These are phyloP conservation scores for Torulaspora indica DNA, from an alignment of 805 yeast species.

Conservation along the genomic window DNA sequence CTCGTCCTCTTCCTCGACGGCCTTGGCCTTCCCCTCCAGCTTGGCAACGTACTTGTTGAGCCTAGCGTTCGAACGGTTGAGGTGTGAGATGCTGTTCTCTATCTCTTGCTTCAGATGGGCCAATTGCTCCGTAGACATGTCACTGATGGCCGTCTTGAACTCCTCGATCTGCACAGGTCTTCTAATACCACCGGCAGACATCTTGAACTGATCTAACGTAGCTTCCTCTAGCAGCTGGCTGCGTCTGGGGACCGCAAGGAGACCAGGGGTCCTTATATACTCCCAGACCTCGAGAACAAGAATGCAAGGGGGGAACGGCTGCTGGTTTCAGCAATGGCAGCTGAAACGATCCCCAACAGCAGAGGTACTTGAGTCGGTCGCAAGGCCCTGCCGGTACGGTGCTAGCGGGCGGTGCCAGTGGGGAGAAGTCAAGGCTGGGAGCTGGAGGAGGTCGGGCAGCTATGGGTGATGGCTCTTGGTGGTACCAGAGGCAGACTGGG, in stretches of 20 bases:
- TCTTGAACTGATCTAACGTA: constrained; percentile 11
- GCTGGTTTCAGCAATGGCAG: background rate
- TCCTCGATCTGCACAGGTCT: constrained; percentile 44
- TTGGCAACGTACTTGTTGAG: constrained; percentile 43
- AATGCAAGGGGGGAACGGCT: background rate
- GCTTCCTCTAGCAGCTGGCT: no score
- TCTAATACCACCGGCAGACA: constrained; percentile 29
- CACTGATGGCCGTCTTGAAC: constrained; percentile 49
- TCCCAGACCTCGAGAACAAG: constrained; percentile 1
- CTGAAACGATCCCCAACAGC: background rate
- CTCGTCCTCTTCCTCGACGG: constrained; percentile 25
- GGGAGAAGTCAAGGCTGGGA: no score
- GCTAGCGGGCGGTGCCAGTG: no score
- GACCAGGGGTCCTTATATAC: constrained; percentile 3
- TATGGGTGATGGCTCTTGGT: no score
- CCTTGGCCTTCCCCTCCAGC: constrained; percentile 22
- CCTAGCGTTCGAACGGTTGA: constrained; percentile 49
- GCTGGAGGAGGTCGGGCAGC: no score
- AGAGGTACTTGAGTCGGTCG: background rate
- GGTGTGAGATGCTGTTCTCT: constrained; percentile 42
- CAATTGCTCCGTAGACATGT: constrained; percentile 46
- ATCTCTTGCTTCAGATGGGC: constrained; percentile 34
- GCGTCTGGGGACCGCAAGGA: constrained; percentile 3
- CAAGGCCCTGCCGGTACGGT: background rate
- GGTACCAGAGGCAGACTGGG: no score